A percentile compares a stretch with the other conserved stretches of the same genome.
Conservation (phyloP, 2,329 filamentous ascomycete species). For the Neophaeococcomyces mojaviensis region DNA sequence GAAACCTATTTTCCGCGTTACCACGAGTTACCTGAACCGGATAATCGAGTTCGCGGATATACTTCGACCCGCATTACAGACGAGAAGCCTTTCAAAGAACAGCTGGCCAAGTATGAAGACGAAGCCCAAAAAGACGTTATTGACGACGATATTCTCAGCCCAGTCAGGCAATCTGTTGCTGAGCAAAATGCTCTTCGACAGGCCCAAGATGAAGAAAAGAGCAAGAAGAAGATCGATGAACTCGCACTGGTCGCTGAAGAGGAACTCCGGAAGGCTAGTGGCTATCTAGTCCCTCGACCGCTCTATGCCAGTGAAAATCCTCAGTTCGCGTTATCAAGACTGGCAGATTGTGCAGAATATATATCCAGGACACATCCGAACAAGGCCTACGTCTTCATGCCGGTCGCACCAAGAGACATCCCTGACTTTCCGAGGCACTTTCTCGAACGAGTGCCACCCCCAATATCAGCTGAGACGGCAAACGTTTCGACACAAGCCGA, state of each 20-base stretch:
- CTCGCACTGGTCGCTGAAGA: slow-evolving; percentile 16
- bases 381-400: slow-evolving; percentile 13
- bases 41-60: slow-evolving; percentile 19
- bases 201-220: slow-evolving; percentile 6
- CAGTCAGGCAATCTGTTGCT: slow-evolving; percentile 17
- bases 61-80: slow-evolving; percentile 19
- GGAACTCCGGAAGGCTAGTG: slow-evolving; percentile 15
- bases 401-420: slow-evolving; percentile 13
- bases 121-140: slow-evolving; percentile 19
- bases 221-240: slow-evolving; percentile 12
- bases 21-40: slow-evolving; percentile 19
- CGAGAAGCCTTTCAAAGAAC: slow-evolving; percentile 20
- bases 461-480: not conserved
- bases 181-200: slow-evolving; percentile 5
- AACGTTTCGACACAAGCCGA: not conserved
- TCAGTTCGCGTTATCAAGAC: slow-evolving; percentile 17
- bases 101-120: slow-evolving; percentile 18
- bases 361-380: slow-evolving; percentile 11
- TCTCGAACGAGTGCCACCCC: not conserved
- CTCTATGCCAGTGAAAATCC: slow-evolving; percentile 9
- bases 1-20: slow-evolving; percentile 21
- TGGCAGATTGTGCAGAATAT: slow-evolving; percentile 21
- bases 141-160: slow-evolving; percentile 21
- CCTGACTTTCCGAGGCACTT: not conserved
- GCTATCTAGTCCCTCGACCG: slow-evolving; percentile 12